Evolutionary conservation across 75 land plant species (phyloP), one percentile per base, ranked within the genome.

Genomic region (Larix kaempferi): DNA sequence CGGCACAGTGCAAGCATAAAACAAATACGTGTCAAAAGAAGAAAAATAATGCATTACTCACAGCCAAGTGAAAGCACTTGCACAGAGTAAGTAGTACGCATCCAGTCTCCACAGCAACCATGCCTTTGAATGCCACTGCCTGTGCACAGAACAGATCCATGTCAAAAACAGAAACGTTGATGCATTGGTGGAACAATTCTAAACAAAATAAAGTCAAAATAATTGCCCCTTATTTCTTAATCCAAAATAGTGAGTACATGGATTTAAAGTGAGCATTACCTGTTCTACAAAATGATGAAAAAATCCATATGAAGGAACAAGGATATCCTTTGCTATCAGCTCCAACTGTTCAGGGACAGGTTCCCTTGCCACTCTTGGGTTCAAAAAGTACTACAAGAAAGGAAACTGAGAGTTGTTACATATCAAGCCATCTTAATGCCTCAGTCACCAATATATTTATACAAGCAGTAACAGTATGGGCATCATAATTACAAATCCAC

Each of bases 281-380:
- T 94, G 85, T 22, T 89, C 86, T 26, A 90, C 83, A 71, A 88
- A 75, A 77, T 77, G 74, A 82, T 87, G 91, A 78, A 92, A 94
- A 27, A 82, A 62, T 19, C 82, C 59, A 35, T 89, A 69, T 60
- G 92, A 67, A 33, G 98, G 95, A 15, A 79, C 90, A 80, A 94
- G 80, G 75, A 90, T 77, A 49, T 90, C 86, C 66, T 77, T 74
- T 29, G 91, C 78, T 76, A 94, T 82, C 56, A 86, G 75, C 85
- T 94, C 95, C 69, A 94, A 85, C 75, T 90, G 95, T 65, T 71
- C 78, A 23, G 98, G 98, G 12, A 94, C 93, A 44, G 98, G 91
- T 78, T 92, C 95, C 72, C 83, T 88, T 25, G 87, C 86, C 81
- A 92, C 77, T 79, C 88, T 90, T 49, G 98, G 95, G 86, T 92